Evolutionary conservation across 768 basidiomycete species (phyloP), one percentile per base, ranked within the genome.

Genomic region (Daedaleopsis nitida): DNA sequence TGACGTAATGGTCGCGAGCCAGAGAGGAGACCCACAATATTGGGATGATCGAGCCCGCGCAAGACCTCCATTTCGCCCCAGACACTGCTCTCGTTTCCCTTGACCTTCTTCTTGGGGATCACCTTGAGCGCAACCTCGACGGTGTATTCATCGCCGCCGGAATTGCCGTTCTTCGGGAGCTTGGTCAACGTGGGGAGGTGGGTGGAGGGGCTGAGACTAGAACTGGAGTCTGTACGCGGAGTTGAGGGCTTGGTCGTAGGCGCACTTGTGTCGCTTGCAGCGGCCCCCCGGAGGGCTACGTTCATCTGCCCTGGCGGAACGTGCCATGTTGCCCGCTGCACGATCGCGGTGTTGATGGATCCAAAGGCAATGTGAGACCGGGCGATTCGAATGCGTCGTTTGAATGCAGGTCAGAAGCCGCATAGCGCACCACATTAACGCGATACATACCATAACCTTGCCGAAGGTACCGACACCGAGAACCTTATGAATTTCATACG

Each of bases 31-130:
- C 85, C 68, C 58, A 95, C 95, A 65, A 98, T 92, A 69, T 98
- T 96, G 0, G 90, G 87, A 72, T 98, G 96, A 69, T 96, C 84
- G 52, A 98, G 76, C 0, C 90, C 94, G 70, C 89, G 89, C 60
- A 99, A 73, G 0, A 98, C 91, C 53, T 93, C 86, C 89, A 98
- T 96, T 77, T 99, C 97, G 8, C 86, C 84, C 86, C 92, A 94
- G 0, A 98, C 94, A 55, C 85, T 86, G 47, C 79, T 83, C 71
- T 96, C 93, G 68, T 96, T 93, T 11, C 92, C 91, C 73, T 94
- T 94, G 56, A 97, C 93, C 68, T 92, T 92, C 77, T 96, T 96
- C 84, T 98, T 98, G 6, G 91, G 82, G 58, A 99, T 97, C 60
- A 96, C 84, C 77, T 97, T 97, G 66, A 91, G 76, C 6, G 92